phyloP scores from a whole-genome alignment of 2,329 filamentous ascomycete species.

The Teratosphaeria pseudoeucalypti region DNA sequence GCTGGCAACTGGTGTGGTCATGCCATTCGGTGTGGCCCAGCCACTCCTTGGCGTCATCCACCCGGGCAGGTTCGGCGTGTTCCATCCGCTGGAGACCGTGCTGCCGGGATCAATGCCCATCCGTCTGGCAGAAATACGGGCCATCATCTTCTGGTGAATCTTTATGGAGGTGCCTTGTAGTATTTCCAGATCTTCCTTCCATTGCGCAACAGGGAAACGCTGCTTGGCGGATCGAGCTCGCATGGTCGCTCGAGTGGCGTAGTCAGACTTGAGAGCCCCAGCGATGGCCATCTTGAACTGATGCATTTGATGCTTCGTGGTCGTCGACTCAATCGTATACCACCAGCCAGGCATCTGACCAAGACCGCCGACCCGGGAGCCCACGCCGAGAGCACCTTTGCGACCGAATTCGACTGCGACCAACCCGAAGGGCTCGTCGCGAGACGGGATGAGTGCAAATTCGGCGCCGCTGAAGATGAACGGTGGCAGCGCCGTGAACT shows the following conservation, averaged over 20 bases:
- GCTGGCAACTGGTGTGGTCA: conserved; percentile 23
- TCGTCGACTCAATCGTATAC: conserved; percentile 58
- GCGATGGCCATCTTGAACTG: conserved; percentile 57
- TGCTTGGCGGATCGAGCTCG: conserved; percentile 55
- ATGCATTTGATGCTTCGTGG: conserved; percentile 51
- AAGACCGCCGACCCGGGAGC: conserved; percentile 54
- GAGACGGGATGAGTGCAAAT: conserved; percentile 57
- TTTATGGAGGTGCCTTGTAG: conserved; percentile 52
- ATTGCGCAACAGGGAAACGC: conserved; percentile 57
- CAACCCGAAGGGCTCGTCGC: conserved; percentile 59
- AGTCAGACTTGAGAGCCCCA: conserved; percentile 49
- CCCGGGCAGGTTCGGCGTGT: conserved; percentile 22
- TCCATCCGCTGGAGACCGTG: conserved; percentile 23
- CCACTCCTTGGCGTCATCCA: conserved; percentile 33
- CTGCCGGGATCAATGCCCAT: conserved; percentile 22
- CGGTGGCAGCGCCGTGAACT: conserved; percentile 56
- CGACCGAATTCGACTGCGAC: conserved; percentile 60
- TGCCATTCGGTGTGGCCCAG: conserved; percentile 32
- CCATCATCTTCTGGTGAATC: conserved; percentile 40
- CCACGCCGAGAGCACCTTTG: conserved; percentile 57
- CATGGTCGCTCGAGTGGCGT: conserved; percentile 50
- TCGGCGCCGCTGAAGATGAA: conserved; percentile 59
- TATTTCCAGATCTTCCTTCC: conserved; percentile 54
- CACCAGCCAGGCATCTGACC: conserved; percentile 65
- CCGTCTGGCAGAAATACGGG: conserved; percentile 26